Conservation (phyloP, 306 rosid genomes). For the Morella rubra region DNA sequence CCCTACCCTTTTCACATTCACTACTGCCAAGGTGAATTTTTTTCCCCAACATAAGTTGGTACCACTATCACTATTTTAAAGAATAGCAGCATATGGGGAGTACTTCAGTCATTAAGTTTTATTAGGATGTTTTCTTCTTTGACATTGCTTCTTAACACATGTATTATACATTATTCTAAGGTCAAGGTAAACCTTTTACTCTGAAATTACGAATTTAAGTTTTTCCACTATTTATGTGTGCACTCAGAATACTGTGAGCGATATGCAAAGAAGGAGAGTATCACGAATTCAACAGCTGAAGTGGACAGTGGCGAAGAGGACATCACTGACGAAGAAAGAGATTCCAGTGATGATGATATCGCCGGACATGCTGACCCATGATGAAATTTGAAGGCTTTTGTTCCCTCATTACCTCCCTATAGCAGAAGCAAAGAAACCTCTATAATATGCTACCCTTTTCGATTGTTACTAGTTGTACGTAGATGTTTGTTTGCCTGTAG, state of each 20-base stretch:
- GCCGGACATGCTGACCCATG: slow-evolving; percentile 86
- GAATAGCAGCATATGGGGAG: background rate
- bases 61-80: background rate
- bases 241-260: slow-evolving; percentile 87
- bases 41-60: background rate
- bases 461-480: slow-evolving; percentile 38
- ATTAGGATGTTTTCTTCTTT: slow-evolving; percentile 2
- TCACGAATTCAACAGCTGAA: slow-evolving; percentile 53
- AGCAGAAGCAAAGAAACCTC: slow-evolving; percentile 37
- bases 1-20: background rate
- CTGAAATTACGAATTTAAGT: slow-evolving; percentile 17
- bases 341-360: slow-evolving; percentile 81
- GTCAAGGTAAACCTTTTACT: background rate
- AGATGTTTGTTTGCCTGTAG: slow-evolving; percentile 40
- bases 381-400: slow-evolving; percentile 11
- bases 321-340: slow-evolving; percentile 69
- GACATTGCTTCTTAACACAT: slow-evolving; percentile 12
- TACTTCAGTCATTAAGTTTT: background rate
- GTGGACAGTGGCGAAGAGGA: slow-evolving; percentile 76
- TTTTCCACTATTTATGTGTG: slow-evolving; percentile 28
- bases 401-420: slow-evolving; percentile 34
- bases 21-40: background rate
- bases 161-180: background rate
- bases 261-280: slow-evolving; percentile 81
- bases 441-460: slow-evolving; percentile 33